Percentiles rank a stretch among this genome's conserved stretches.
Evolutionary conservation across 352 stramenopile species (phyloP).

Genomic region (Aphanomyces euteiches): DNA sequence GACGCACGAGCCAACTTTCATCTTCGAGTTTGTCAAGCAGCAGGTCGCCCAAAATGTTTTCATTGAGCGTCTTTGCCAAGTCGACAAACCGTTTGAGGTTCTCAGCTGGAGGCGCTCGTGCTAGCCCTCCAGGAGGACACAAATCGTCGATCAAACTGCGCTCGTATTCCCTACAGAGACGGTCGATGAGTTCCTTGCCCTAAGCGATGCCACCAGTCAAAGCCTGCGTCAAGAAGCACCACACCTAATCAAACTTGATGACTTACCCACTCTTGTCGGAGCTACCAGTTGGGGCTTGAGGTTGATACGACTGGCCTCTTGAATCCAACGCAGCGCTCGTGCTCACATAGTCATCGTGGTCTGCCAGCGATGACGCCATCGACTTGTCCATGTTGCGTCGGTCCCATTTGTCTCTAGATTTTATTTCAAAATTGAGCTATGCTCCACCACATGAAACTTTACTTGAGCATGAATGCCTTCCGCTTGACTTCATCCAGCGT

Average conservation of each 20-base stretch:
- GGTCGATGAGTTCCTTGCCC: background rate
- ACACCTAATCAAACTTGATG: background rate
- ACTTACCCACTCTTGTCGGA: slow-evolving; percentile 70
- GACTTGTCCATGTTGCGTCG: slow-evolving; percentile 88
- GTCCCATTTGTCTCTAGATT: slow-evolving; percentile 68
- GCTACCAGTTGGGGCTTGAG: slow-evolving; percentile 53
- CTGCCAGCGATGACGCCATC: slow-evolving; percentile 82
- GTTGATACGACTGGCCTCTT: slow-evolving; percentile 65
- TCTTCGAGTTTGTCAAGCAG: slow-evolving; percentile 85
- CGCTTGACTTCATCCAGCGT: slow-evolving; percentile 78
- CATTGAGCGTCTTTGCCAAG: slow-evolving; percentile 77
- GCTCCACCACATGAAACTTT: background rate
- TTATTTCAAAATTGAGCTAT: background rate
- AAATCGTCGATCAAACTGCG: slow-evolving; percentile 81
- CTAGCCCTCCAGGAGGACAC: slow-evolving; percentile 67
- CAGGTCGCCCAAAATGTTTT: slow-evolving; percentile 81
- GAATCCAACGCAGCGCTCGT: slow-evolving; percentile 55
- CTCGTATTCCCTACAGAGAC: slow-evolving; percentile 63
- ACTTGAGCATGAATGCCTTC: slow-evolving; percentile 58
- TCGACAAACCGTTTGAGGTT: slow-evolving; percentile 81
- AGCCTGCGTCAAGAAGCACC: background rate
- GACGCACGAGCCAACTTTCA: slow-evolving; percentile 68
- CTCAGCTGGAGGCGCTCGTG: slow-evolving; percentile 68
- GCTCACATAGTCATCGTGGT: slow-evolving; percentile 78
- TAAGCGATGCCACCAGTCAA: background rate